phyloP scores from a whole-genome alignment of 306 rosid genomes.

The Prunus davidiana region DNA sequence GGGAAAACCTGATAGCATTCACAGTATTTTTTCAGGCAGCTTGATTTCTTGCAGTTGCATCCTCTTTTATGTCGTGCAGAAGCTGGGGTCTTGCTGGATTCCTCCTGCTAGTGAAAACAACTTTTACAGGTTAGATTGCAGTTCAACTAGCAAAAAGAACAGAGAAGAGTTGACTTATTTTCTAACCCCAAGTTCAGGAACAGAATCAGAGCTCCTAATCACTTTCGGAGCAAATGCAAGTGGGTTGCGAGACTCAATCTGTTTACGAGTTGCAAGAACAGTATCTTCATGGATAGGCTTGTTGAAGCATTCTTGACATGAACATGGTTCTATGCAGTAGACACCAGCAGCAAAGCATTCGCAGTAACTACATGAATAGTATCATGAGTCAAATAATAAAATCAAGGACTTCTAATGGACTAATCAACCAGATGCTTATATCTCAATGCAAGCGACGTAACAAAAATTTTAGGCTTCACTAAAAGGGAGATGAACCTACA shows the following conservation, averaged over 20 bases:
- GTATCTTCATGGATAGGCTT: conserved; percentile 75
- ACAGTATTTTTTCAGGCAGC: conserved; percentile 78
- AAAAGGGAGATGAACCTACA: conserved; percentile 48
- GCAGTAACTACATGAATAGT: conserved; percentile 59
- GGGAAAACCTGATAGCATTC: conserved; percentile 83
- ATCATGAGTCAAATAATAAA: neutral
- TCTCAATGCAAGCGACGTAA: neutral
- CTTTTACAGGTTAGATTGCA: conserved; percentile 11
- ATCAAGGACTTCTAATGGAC: neutral
- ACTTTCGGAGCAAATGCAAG: conserved; percentile 98
- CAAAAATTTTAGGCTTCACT: neutral
- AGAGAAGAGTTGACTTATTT: conserved; percentile 6
- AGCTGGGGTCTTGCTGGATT: conserved; percentile 78
- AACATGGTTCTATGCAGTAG: conserved; percentile 84
- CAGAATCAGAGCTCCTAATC: conserved; percentile 55
- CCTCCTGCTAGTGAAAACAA: conserved; percentile 50
- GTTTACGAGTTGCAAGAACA: conserved; percentile 77
- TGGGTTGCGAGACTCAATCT: conserved; percentile 84
- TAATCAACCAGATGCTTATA: neutral
- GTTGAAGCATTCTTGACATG: conserved; percentile 84
- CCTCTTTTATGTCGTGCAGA: conserved; percentile 81
- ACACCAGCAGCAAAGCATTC: conserved; percentile 95
- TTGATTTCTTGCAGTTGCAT: conserved; percentile 96
- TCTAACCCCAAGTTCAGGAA: conserved; percentile 69
- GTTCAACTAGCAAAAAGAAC: conserved; percentile 7